phyloP scores from a whole-genome alignment of 78 protist species.

The Tieghemostelium lacteum region DNA sequence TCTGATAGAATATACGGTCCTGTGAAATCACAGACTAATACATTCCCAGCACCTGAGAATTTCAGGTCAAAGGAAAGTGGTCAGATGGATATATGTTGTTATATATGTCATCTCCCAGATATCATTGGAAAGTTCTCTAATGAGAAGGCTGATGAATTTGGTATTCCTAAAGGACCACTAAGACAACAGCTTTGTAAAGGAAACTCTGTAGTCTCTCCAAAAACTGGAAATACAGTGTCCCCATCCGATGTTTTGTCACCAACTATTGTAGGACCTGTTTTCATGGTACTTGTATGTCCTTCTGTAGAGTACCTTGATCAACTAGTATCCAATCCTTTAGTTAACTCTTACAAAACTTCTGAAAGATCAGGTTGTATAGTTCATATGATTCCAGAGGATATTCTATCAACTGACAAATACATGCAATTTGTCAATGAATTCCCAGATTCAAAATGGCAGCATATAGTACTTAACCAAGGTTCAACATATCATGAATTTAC shows the following conservation, averaged over 20 bases:
- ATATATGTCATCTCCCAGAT: constrained; percentile 38
- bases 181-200: constrained; percentile 33
- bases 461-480: constrained; percentile 11
- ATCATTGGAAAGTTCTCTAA: constrained; percentile 46
- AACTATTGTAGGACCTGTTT: constrained; percentile 29
- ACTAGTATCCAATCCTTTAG: not conserved
- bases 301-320: not conserved
- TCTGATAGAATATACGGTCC: constrained; percentile 24
- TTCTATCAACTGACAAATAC: constrained; percentile 7
- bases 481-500: constrained; percentile 37
- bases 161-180: not conserved
- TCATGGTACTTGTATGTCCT: constrained; percentile 39
- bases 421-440: constrained; percentile 1
- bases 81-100: constrained; percentile 16
- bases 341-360: not conserved
- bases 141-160: constrained; percentile 31
- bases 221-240: not conserved
- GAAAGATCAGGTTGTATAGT: constrained; percentile 24
- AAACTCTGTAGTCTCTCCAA: constrained; percentile 26
- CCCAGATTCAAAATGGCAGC: constrained; percentile 37
- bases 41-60: not conserved
- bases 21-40: not conserved
- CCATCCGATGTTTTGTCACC: constrained; percentile 59
- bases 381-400: constrained; percentile 48
- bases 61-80: not conserved